phyloP scores from a whole-genome alignment of 2,329 filamentous ascomycete genomes.

The Aspergillus floridensis region DNA sequence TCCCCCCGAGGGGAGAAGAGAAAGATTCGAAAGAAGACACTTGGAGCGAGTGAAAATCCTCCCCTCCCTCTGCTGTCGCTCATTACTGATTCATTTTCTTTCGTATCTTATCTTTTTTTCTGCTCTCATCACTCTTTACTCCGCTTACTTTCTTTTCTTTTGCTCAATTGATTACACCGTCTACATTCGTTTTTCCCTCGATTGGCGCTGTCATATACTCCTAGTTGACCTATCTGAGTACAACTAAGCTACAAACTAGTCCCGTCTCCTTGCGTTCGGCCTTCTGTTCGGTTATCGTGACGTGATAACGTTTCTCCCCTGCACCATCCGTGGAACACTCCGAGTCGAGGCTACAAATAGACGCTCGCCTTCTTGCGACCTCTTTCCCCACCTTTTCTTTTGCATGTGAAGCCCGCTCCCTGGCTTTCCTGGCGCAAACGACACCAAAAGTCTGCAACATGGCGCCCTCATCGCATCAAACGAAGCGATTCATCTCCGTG shows the following conservation, averaged over 20 bases:
- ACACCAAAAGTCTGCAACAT: constrained; percentile 19
- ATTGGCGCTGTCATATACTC: background rate
- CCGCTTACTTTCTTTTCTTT: background rate
- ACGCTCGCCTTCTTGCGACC: background rate
- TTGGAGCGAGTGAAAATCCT: background rate
- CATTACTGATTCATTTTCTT: background rate
- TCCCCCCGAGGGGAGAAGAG: background rate
- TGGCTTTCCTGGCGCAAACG: background rate
- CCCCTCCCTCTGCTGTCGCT: background rate
- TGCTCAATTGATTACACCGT: background rate
- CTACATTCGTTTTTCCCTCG: background rate
- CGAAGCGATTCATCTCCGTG: constrained; percentile 74
- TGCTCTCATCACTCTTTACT: constrained; percentile 1
- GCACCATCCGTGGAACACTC: constrained; percentile 1
- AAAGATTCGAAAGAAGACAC: background rate
- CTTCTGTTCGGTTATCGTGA: constrained; percentile 5
- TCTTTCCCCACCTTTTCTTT: constrained; percentile 1
- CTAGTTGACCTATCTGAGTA: background rate
- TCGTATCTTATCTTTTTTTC: constrained; percentile 5
- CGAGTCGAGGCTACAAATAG: constrained; percentile 3
- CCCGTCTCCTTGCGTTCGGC: background rate
- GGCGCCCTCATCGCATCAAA: constrained; percentile 29
- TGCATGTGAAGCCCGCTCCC: constrained; percentile 1
- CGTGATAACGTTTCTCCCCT: constrained; percentile 6
- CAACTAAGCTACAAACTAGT: background rate